phyloP scores from a whole-genome alignment of 2,329 filamentous ascomycete genomes.

The Chrysoporthe austroafricana region DNA sequence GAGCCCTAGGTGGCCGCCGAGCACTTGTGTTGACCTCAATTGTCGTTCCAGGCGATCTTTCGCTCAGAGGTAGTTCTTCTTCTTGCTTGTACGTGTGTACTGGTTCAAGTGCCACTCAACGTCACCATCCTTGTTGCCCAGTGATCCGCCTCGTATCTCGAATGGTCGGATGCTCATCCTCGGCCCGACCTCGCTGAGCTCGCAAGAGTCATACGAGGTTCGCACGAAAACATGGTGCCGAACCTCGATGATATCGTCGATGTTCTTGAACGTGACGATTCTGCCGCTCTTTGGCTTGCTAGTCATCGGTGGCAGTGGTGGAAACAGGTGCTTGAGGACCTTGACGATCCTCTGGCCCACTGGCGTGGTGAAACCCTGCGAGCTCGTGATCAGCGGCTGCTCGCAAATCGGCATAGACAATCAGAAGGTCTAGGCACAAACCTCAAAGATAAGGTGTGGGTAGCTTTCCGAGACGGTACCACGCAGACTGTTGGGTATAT shows the following conservation, averaged over 20 bases:
- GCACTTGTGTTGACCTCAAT: background rate
- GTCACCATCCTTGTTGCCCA: conserved; percentile 94
- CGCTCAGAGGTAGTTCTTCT: conserved; percentile 91
- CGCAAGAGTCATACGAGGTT: conserved; percentile 87
- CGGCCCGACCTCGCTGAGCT: conserved; percentile 86
- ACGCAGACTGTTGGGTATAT: conserved; percentile 84
- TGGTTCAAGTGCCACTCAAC: conserved; percentile 96
- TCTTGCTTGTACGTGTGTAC: conserved; percentile 89
- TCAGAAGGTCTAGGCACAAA: background rate
- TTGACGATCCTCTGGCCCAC: conserved; percentile 84
- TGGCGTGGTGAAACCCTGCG: conserved; percentile 74
- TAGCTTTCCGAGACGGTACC: conserved; percentile 79
- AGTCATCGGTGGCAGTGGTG: conserved; percentile 78
- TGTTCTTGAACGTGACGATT: conserved; percentile 92
- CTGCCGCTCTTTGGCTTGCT: conserved; percentile 79
- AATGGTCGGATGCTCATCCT: conserved; percentile 97
- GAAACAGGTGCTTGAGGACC: conserved; percentile 92
- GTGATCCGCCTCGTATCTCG: conserved; percentile 86
- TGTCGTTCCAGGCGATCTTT: background rate
- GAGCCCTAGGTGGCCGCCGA: background rate
- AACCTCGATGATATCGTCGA: conserved; percentile 92
- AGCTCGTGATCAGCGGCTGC: conserved; percentile 10
- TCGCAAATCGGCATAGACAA: background rate
- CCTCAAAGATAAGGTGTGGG: conserved; percentile 90
- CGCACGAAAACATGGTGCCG: conserved; percentile 89